Conservation (phyloP, 805 yeast species). For the Yamadazyma phyllophila region DNA sequence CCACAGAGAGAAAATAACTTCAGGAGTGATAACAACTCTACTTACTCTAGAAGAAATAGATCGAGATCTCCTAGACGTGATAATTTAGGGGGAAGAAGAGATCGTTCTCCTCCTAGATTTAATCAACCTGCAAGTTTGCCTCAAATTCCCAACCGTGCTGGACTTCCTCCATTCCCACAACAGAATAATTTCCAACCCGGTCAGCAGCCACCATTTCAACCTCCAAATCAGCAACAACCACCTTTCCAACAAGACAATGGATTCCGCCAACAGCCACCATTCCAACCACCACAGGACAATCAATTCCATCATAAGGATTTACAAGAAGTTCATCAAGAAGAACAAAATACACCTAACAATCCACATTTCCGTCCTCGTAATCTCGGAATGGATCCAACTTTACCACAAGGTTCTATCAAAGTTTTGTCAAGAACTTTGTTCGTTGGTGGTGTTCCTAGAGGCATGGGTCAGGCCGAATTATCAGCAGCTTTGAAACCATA, state of each 20-base stretch:
- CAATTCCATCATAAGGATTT: constrained; percentile 16
- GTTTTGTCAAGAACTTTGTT: constrained; percentile 89
- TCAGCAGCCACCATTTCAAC: constrained; percentile 2
- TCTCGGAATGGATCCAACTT: constrained; percentile 63
- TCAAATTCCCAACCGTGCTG: constrained; percentile 12
- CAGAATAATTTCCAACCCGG: constrained; percentile 4
- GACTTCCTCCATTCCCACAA: constrained; percentile 11
- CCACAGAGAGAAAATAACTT: constrained; percentile 17
- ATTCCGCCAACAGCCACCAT: neutral
- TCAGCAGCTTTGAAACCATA: constrained; percentile 72
- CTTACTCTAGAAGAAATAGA: constrained; percentile 49
- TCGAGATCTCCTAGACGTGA: constrained; percentile 50
- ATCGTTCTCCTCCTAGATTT: constrained; percentile 27
- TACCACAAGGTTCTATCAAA: constrained; percentile 77
- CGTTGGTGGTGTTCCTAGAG: constrained; percentile 87
- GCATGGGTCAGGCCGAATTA: constrained; percentile 74
- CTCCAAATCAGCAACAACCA: constrained; percentile 5
- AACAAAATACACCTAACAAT: constrained; percentile 65
- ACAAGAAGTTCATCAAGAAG: constrained; percentile 39
- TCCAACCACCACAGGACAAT: constrained; percentile 12
- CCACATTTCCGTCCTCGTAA: constrained; percentile 76
- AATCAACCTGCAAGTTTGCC: constrained; percentile 15
- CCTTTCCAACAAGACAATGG: neutral
- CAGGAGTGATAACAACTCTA: constrained; percentile 19
- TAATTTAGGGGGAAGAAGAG: constrained; percentile 21